Percentiles rank a stretch among this genome's conserved stretches.
These are phyloP conservation scores for Sclerotinia nivalis DNA, from an alignment of 2,329 filamentous ascomycete species.

Conservation along the genomic window DNA sequence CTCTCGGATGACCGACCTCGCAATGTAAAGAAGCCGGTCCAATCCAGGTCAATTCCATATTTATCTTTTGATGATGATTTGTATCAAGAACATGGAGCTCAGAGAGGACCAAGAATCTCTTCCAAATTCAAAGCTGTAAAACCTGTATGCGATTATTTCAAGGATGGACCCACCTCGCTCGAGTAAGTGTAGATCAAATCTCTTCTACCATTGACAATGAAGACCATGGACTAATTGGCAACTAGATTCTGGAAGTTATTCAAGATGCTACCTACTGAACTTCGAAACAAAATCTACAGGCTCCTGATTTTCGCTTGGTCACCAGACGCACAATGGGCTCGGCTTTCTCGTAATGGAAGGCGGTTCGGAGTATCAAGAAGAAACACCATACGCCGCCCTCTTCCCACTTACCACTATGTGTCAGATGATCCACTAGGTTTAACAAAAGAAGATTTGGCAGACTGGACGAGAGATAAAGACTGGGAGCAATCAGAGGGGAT, in stretches of 20 bases:
- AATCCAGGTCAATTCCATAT: background rate
- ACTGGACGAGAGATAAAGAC: background rate
- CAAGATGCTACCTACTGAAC: background rate
- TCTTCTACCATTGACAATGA: background rate
- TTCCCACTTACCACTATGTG: background rate
- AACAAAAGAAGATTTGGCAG: background rate
- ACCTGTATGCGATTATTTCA: background rate
- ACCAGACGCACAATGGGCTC: background rate
- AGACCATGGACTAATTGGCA: background rate
- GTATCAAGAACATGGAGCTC: constrained; percentile 3
- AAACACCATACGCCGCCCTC: background rate
- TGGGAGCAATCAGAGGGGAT: constrained; percentile 10
- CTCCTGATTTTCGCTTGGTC: constrained; percentile 13
- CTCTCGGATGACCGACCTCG: constrained; percentile 10
- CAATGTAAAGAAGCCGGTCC: background rate
- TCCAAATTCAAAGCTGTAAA: background rate
- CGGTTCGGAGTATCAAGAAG: constrained; percentile 3
- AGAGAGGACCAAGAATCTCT: background rate
- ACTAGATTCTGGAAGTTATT: constrained; percentile 4
- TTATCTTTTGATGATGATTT: constrained; percentile 1
- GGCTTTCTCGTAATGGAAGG: constrained; percentile 10
- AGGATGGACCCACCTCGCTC: background rate
- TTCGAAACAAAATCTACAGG: constrained; percentile 3
- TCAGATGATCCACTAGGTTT: constrained; percentile 5
- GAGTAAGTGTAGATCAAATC: background rate